Evolutionary conservation across 805 yeast species (phyloP).

Genomic region (Zygotorulaspora sp.): DNA sequence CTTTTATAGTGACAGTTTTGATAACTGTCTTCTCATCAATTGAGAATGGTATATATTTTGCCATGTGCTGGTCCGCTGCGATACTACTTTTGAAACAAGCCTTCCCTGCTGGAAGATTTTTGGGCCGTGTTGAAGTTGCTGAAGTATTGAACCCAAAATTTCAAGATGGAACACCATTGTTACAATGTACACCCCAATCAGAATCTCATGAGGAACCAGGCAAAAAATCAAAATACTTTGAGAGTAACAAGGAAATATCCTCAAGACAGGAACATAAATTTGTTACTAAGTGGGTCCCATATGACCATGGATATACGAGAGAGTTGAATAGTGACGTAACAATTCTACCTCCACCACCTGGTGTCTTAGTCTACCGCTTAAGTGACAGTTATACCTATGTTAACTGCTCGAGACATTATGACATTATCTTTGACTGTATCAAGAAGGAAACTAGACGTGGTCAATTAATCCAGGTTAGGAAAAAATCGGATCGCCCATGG

Average conservation of each 20-base stretch:
- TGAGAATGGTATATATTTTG: slow-evolving; percentile 87
- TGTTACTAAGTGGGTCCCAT: slow-evolving; percentile 67
- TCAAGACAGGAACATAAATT: slow-evolving; percentile 36
- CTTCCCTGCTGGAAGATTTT: slow-evolving; percentile 73
- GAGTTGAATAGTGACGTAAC: slow-evolving; percentile 51
- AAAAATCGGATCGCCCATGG: slow-evolving; percentile 67
- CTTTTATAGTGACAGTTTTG: slow-evolving; percentile 69
- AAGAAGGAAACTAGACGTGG: slow-evolving; percentile 59
- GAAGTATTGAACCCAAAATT: slow-evolving; percentile 65
- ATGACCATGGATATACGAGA: slow-evolving; percentile 37
- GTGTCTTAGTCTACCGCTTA: slow-evolving; percentile 80
- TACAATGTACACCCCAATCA: background rate
- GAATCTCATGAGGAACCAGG: slow-evolving; percentile 9
- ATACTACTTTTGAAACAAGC: slow-evolving; percentile 67
- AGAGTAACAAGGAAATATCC: background rate
- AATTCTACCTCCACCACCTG: slow-evolving; percentile 83
- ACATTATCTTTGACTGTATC: slow-evolving; percentile 61
- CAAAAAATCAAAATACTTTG: background rate
- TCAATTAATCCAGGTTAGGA: slow-evolving; percentile 31
- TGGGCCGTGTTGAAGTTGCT: slow-evolving; percentile 70
- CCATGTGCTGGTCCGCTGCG: slow-evolving; percentile 78
- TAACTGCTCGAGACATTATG: slow-evolving; percentile 70
- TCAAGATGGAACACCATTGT: slow-evolving; percentile 17
- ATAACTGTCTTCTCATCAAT: slow-evolving; percentile 72
- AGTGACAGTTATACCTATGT: slow-evolving; percentile 78